Base-by-base conservation (phyloP, 2,329 filamentous ascomycete species). In the Alternaria metachromatica region DNA sequence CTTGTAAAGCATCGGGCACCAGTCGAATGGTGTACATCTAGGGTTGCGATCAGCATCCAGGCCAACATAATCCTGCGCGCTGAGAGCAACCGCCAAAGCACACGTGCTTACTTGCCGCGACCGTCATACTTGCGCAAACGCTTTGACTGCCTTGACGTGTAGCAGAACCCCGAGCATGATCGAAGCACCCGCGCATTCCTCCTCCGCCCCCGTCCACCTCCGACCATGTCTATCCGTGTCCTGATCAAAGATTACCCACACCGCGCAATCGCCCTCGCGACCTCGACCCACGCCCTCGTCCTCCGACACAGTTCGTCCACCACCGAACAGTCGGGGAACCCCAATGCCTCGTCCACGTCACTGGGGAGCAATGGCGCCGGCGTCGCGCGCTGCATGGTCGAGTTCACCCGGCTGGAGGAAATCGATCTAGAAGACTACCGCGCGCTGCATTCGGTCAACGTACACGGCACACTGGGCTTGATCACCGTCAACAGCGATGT, bases 241-340 rank as follows among this genome's bases (percentile, higher is more conserved):
- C 87, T 96, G 74, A 89, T 97, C 80, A 92, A 92, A 82, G 94
- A 97, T 77, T 89, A 93, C 76, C 93, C 93, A 70, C 89, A 93
- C 78, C 92, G 95, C 69, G 92, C 93, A 69, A 93, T 98, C 78
- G 93, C 93, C 68, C 90, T 98, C 69, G 90, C 91, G 41, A 94
- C 94, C 28, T 83, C 89, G 44, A 87, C 90, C 20, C 91, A 97
- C 80, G 91, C 90, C 75, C 86, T 98, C 72, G 90, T 97, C 69
- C 92, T 98, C 77, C 90, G 92, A 66, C 90, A 96, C 82, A 93
- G 87, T 78, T 84, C 88, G 51, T 87, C 88, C 18, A 86, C 87
- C n/a, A 87, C 82, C 78, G 90, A 90, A 77, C 60, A 62, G 54
- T 73, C 68, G 63, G 71, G 71, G 30, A 84, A 85, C 67, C 80